A percentile compares a stretch with the other conserved stretches of the same genome.
Conservation (phyloP, 1,284 basidiomycete species). For the Entoloma clypeatum region DNA sequence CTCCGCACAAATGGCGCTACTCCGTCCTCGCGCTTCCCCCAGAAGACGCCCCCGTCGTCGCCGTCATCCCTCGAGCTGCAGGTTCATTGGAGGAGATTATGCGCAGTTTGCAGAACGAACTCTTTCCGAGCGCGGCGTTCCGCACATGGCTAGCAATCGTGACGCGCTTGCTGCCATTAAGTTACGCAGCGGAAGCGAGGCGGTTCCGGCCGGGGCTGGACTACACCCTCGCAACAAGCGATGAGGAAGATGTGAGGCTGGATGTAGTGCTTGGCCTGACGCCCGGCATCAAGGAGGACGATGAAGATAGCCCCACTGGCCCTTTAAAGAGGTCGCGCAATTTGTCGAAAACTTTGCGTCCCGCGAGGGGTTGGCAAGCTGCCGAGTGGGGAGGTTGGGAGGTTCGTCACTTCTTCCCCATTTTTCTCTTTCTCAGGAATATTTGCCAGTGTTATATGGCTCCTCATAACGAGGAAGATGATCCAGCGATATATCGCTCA, state of each 20-base stretch:
- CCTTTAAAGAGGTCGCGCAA: too few species aligned
- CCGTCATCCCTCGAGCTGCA: slow-evolving; percentile 48
- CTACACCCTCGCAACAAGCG: slow-evolving; percentile 92
- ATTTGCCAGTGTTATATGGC: slow-evolving; percentile 85
- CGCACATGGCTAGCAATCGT: slow-evolving; percentile 86
- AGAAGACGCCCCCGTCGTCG: slow-evolving; percentile 31
- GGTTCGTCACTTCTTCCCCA: slow-evolving; percentile 40
- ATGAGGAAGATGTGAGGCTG: slow-evolving; percentile 77
- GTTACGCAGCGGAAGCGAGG: slow-evolving; percentile 74
- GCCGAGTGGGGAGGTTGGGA: slow-evolving; percentile 95
- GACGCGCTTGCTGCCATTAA: slow-evolving; percentile 72
- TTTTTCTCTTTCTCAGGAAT: slow-evolving; percentile 6
- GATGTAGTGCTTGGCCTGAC: slow-evolving; percentile 92
- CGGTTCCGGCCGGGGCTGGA: slow-evolving; percentile 92
- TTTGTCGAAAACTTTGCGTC: slow-evolving; percentile 24
- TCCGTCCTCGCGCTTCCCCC: slow-evolving; percentile 51
- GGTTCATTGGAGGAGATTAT: slow-evolving; percentile 55
- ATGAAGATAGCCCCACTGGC: slow-evolving; percentile 35
- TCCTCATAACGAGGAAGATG: slow-evolving; percentile 88
- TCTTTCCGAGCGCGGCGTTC: slow-evolving; percentile 86
- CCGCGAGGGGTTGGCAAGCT: slow-evolving; percentile 60
- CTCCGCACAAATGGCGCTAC: slow-evolving; percentile 94
- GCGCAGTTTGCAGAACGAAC: slow-evolving; percentile 62
- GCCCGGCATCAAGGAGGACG: slow-evolving; percentile 51
- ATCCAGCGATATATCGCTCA: slow-evolving; percentile 90